Evolutionary conservation across 768 basidiomycete genomes (phyloP).

Genomic region (Suillus sp.): DNA sequence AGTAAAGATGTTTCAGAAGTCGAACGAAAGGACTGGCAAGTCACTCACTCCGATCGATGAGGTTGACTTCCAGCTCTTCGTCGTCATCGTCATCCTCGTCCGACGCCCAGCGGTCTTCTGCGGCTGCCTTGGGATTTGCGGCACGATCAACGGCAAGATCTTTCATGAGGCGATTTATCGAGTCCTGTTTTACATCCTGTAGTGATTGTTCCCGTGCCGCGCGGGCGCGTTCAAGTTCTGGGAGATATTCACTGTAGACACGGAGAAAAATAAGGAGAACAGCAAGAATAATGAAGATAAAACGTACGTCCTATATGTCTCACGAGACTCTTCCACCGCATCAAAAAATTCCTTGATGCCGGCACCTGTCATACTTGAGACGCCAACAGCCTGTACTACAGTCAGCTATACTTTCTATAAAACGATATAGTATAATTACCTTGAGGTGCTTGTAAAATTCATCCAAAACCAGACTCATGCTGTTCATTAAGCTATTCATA

Average conservation of each 20-base stretch:
- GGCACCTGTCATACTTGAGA: slow-evolving; percentile 94
- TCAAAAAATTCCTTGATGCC: slow-evolving; percentile 91
- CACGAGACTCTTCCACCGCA: slow-evolving; percentile 83
- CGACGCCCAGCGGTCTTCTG: slow-evolving; percentile 64
- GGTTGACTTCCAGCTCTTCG: slow-evolving; percentile 51
- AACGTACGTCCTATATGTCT: slow-evolving; percentile 85
- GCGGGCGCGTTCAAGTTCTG: slow-evolving; percentile 78
- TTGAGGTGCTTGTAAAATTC: slow-evolving; percentile 98
- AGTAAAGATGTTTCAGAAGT: slow-evolving; percentile 19
- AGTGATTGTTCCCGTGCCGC: slow-evolving; percentile 64
- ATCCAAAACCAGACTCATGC: slow-evolving; percentile 96
- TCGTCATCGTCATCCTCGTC: slow-evolving; percentile 58
- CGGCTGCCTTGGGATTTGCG: slow-evolving; percentile 57
- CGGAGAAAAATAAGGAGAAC: neutral
- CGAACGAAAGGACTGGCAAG: slow-evolving; percentile 11
- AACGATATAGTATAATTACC: slow-evolving; percentile 43
- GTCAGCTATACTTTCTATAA: neutral
- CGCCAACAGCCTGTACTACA: slow-evolving; percentile 78
- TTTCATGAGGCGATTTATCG: slow-evolving; percentile 73
- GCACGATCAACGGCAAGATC: slow-evolving; percentile 78
- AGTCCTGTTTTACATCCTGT: slow-evolving; percentile 70
- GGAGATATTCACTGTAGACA: slow-evolving; percentile 80
- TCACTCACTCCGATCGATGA: slow-evolving; percentile 72
- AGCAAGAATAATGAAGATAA: neutral
- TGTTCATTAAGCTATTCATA: slow-evolving; percentile 99